phyloP scores from a whole-genome alignment of 2,329 filamentous ascomycete genomes.

The Hypoxylon sp. region DNA sequence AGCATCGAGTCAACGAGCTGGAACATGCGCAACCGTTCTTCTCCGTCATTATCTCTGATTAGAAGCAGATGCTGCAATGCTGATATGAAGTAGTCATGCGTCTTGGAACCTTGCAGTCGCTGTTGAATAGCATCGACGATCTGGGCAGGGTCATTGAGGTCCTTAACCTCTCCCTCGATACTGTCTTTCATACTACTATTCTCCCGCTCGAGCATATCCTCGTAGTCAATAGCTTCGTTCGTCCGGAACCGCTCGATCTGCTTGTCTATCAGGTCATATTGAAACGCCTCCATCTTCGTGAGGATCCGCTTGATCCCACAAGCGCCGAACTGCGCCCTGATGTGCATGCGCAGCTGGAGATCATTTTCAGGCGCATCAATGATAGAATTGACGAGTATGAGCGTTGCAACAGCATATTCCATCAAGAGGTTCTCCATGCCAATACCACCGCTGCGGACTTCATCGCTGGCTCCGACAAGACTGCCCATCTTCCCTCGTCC shows the following conservation, averaged over 20 bases:
- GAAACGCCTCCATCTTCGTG: slow-evolving; percentile 97
- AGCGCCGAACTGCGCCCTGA: slow-evolving; percentile 94
- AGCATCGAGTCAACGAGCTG: slow-evolving; percentile 99
- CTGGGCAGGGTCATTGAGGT: slow-evolving; percentile 91
- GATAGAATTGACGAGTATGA: slow-evolving; percentile 97
- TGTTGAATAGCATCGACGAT: slow-evolving; percentile 94
- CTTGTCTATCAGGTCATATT: slow-evolving; percentile 98
- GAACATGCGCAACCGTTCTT: slow-evolving; percentile 95
- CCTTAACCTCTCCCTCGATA: slow-evolving; percentile 87
- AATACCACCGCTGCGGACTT: slow-evolving; percentile 94
- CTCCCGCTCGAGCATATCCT: slow-evolving; percentile 94
- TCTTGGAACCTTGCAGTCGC: slow-evolving; percentile 84
- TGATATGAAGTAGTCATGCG: slow-evolving; percentile 96
- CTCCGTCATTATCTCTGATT: slow-evolving; percentile 90
- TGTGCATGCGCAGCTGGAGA: slow-evolving; percentile 91
- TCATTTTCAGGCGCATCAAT: slow-evolving; percentile 92
- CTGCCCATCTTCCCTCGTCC: slow-evolving; percentile 99
- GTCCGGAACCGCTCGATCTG: slow-evolving; percentile 94
- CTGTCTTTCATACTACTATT: slow-evolving; percentile 91
- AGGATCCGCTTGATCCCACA: slow-evolving; percentile 95
- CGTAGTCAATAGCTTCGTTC: slow-evolving; percentile 98
- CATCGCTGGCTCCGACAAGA: slow-evolving; percentile 95
- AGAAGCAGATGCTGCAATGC: slow-evolving; percentile 95
- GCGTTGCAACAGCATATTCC: slow-evolving; percentile 96
- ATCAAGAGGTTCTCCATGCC: slow-evolving; percentile 99